phyloP scores from a whole-genome alignment of 1,139 yeast species.

The Blastobotrys ciferrii region DNA sequence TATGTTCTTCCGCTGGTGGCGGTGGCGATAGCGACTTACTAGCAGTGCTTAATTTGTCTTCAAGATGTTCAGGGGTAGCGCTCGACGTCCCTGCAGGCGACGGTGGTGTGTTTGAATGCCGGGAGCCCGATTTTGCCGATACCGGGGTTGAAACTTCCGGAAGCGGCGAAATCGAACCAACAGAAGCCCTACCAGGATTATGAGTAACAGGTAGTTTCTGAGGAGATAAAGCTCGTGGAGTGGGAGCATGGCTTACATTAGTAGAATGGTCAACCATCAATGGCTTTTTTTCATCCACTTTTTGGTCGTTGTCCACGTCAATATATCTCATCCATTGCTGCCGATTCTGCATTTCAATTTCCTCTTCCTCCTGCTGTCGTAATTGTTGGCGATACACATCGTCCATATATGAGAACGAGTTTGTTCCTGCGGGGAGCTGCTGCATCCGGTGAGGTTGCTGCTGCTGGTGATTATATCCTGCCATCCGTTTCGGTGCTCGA shows the following conservation, averaged over 20 bases:
- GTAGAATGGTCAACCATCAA: constrained; percentile 1
- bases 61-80: constrained; percentile 5
- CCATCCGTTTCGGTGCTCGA: not conserved
- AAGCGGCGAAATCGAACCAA: not conserved
- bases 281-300: constrained; percentile 9
- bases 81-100: not conserved
- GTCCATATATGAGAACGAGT: constrained; percentile 19
- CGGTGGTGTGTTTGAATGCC: constrained; percentile 1
- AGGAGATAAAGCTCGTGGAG: not conserved
- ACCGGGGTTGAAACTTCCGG: not conserved
- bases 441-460: constrained; percentile 1
- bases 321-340: constrained; percentile 26
- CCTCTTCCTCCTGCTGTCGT: constrained; percentile 18
- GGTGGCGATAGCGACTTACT: not conserved
- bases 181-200: too few species aligned
- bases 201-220: constrained; percentile 1
- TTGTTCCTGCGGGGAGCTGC: not conserved
- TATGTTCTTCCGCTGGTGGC: not conserved
- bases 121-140: constrained; percentile 2
- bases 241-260: constrained; percentile 5
- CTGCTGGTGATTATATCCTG: constrained; percentile 2
- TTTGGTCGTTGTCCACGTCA: constrained; percentile 24
- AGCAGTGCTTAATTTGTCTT: not conserved
- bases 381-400: constrained; percentile 21
- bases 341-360: constrained; percentile 14